These are phyloP conservation scores for Phlebiopsis gigantea DNA, from an alignment of 768 basidiomycete species.

Conservation along the genomic window DNA sequence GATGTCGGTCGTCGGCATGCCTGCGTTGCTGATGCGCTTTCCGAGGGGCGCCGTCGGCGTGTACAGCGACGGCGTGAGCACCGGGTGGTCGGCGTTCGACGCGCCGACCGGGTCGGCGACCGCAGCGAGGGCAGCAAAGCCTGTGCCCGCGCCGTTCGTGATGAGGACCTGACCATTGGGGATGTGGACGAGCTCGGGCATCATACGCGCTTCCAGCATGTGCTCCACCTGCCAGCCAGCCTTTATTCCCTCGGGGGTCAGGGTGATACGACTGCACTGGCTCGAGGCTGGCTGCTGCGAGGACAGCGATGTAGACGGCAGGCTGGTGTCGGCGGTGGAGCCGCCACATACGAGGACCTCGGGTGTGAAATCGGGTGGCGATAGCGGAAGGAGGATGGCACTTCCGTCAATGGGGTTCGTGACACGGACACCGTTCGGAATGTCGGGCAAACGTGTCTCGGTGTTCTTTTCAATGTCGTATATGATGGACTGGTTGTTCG, in stretches of 20 bases:
- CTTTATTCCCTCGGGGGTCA: conserved; percentile 24
- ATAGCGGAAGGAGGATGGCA: conserved; percentile 26
- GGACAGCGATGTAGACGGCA: conserved; percentile 16
- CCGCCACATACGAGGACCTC: conserved; percentile 29
- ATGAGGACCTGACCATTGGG: conserved; percentile 34
- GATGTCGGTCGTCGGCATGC: conserved; percentile 40
- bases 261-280: conserved; percentile 33
- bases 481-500: conserved; percentile 32
- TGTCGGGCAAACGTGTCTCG: conserved; percentile 28
- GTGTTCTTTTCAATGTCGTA: conserved; percentile 31
- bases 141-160: conserved; percentile 37
- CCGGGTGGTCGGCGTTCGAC: conserved; percentile 27
- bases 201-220: conserved; percentile 28
- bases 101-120: conserved; percentile 19
- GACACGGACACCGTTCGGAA: conserved; percentile 33
- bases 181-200: conserved; percentile 29
- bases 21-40: conserved; percentile 41
- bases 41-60: conserved; percentile 40
- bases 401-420: conserved; percentile 27
- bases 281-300: conserved; percentile 25
- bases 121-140: conserved; percentile 27
- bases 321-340: conserved; percentile 14
- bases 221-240: conserved; percentile 29
- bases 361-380: conserved; percentile 25
- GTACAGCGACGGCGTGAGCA: conserved; percentile 41